Conservation (phyloP, 1,139 yeast species). For the Pichia sp. region DNA sequence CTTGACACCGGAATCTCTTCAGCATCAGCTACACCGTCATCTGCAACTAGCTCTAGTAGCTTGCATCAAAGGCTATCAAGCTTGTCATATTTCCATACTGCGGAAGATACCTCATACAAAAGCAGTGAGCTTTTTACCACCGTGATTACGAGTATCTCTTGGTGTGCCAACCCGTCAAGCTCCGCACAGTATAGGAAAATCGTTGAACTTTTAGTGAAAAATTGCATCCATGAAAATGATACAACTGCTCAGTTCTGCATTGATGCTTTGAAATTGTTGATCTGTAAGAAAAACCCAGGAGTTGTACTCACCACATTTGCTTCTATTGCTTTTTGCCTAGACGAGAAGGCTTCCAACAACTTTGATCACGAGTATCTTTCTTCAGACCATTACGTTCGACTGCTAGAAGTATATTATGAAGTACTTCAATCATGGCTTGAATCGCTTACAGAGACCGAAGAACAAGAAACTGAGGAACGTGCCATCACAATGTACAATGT, state of each 20-base stretch:
- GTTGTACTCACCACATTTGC: slow-evolving; percentile 68
- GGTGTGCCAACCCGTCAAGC: slow-evolving; percentile 22
- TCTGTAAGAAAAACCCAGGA: slow-evolving; percentile 65
- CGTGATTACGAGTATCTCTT: slow-evolving; percentile 38
- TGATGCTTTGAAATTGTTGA: slow-evolving; percentile 55
- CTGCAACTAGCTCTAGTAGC: slow-evolving; percentile 18
- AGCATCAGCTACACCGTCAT: slow-evolving; percentile 17
- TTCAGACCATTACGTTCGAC: slow-evolving; percentile 48
- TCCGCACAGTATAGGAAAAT: slow-evolving; percentile 44
- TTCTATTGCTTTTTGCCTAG: slow-evolving; percentile 71
- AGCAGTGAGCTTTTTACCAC: slow-evolving; percentile 62
- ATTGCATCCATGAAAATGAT: slow-evolving; percentile 61
- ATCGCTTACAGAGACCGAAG: slow-evolving; percentile 37
- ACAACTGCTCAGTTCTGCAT: slow-evolving; percentile 61
- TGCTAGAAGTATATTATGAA: slow-evolving; percentile 69
- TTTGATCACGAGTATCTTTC: slow-evolving; percentile 37
- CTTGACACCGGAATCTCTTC: slow-evolving; percentile 11
- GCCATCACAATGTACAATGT: slow-evolving; percentile 26
- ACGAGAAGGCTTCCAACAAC: slow-evolving; percentile 58
- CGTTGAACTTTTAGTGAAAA: slow-evolving; percentile 69
- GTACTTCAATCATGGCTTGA: slow-evolving; percentile 75
- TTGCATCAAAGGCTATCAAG: slow-evolving; percentile 21
- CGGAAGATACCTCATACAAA: slow-evolving; percentile 21
- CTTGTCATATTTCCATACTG: slow-evolving; percentile 21
- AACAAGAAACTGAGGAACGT: slow-evolving; percentile 20